Conservation (phyloP, 2,329 filamentous ascomycete genomes). For the Trichoderma cornu-damae region DNA sequence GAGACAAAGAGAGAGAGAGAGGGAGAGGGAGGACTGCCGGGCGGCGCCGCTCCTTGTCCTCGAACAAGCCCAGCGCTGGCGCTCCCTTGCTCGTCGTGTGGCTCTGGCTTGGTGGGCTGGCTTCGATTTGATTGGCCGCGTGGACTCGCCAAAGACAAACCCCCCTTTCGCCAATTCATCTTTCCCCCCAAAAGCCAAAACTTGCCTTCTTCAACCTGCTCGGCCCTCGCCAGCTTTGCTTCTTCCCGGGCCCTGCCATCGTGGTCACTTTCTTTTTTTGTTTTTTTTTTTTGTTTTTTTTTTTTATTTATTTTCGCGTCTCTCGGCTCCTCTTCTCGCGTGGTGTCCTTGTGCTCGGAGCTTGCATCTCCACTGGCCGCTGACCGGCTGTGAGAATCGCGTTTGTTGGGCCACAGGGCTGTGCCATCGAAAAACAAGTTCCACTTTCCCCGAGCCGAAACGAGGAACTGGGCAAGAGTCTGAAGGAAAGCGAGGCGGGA, state of each 20-base stretch:
- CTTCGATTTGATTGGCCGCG: conserved; percentile 8
- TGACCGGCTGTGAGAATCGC: neutral
- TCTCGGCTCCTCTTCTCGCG: neutral
- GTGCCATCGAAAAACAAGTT: conserved; percentile 2
- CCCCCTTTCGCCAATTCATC: conserved; percentile 17
- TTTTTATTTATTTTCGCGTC: too few relatives aligned
- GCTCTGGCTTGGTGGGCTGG: neutral
- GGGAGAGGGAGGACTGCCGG: neutral
- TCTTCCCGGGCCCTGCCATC: conserved; percentile 13
- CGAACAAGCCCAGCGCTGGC: too few relatives aligned
- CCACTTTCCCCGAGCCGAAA: neutral
- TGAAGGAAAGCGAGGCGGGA: neutral
- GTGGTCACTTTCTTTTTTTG: conserved; percentile 1
- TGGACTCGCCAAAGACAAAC: conserved; percentile 8
- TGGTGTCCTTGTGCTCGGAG: conserved; percentile 13
- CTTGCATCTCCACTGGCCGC: conserved; percentile 12
- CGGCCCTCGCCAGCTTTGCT: neutral
- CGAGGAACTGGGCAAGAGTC: neutral
- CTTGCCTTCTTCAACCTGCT: conserved; percentile 14
- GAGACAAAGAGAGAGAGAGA: neutral
- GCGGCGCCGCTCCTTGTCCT: too few relatives aligned
- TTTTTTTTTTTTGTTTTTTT: too few relatives aligned
- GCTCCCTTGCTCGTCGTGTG: conserved; percentile 4
- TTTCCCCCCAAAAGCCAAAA: conserved; percentile 2
- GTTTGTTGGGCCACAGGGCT: neutral